Base-by-base conservation (phyloP, 2,329 filamentous ascomycete genomes). In the Sclerotinia subarctica region DNA sequence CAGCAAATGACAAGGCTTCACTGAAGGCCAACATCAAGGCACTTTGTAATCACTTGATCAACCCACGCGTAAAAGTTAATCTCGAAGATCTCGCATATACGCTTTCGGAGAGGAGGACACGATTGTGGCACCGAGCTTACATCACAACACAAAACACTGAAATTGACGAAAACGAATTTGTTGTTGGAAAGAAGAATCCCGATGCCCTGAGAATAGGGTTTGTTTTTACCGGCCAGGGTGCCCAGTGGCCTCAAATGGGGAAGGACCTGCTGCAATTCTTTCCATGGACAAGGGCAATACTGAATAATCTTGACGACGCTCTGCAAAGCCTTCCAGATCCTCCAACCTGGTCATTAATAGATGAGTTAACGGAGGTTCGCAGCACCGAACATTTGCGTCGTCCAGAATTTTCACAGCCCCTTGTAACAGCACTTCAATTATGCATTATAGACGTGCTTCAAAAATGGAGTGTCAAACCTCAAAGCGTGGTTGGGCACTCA, bases 391-490 rank as follows among this genome's bases (percentile, higher is more conserved):
- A 49, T 29, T 58, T 66, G 1, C 60, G 60, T 35, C 42, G 42
- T 42, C 69, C 63, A 24, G 67, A 67, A 51, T 70, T 59, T 49
- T 52, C 53, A 26, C 80, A 82, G 71, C 80, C 81, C 69, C 74
- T 79, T 76, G 80, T 78, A 68, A 82, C 81, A 0, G 80, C 82
- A 0, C 69, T 85, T 1, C 83, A 85, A 72, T 73, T 85, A 29
- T 72, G 78, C 1, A 71, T 85, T 5, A 77, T 81, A 0, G 75
- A 80, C 5, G 74, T 85, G 7, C 75, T 85, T 0, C 49, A 77
- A n/a, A 78, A 78, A 1, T 83, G 79, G 78, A 78, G 77, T 4
- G 73, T 84, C n/a, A 71, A 68, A 5, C 79, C 82, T 0, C 60
- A 70, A 0, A 77, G 74, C 2, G 80, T 82, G 0, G 75, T 78